Evolutionary conservation across 2,329 filamentous ascomycete species (phyloP).

Genomic region (Fusarium chuoi): DNA sequence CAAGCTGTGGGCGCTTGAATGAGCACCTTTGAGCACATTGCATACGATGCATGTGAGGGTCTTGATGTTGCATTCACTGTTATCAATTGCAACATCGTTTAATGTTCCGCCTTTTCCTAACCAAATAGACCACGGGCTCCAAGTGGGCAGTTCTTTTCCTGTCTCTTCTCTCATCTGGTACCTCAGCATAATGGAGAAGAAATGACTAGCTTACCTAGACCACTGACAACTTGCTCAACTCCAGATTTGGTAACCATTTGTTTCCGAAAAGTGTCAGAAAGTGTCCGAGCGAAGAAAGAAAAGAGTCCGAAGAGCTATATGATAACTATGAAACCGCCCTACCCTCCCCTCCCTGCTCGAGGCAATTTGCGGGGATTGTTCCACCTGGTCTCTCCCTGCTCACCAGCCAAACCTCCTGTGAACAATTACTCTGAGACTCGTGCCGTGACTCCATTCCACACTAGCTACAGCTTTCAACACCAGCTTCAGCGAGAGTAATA

Average conservation of each 20-base stretch:
- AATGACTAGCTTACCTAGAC: background rate
- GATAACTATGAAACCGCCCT: background rate
- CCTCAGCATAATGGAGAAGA: background rate
- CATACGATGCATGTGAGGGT: no score
- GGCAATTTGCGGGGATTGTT: background rate
- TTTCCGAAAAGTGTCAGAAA: background rate
- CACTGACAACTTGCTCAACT: background rate
- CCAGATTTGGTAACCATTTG: fast-evolving
- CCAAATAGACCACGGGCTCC: fast-evolving
- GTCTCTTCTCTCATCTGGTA: background rate
- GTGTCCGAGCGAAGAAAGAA: background rate
- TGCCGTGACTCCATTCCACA: fast-evolving
- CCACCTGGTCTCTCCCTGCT: background rate
- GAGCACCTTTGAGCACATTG: background rate
- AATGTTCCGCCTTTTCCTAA: fast-evolving
- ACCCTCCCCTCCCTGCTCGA: background rate
- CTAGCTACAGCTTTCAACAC: fast-evolving
- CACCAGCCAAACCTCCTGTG: background rate
- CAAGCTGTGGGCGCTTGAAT: fast-evolving
- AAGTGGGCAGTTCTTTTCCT: background rate
- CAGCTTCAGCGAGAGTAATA: background rate
- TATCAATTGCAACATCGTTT: background rate
- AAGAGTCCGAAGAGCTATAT: background rate
- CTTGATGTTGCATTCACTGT: background rate
- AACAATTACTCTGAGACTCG: fast-evolving